Evolutionary conservation across 164 flowering plant species (phyloP), one percentile per base, ranked within the genome.

Genomic region (Stephania yunnanensis): DNA sequence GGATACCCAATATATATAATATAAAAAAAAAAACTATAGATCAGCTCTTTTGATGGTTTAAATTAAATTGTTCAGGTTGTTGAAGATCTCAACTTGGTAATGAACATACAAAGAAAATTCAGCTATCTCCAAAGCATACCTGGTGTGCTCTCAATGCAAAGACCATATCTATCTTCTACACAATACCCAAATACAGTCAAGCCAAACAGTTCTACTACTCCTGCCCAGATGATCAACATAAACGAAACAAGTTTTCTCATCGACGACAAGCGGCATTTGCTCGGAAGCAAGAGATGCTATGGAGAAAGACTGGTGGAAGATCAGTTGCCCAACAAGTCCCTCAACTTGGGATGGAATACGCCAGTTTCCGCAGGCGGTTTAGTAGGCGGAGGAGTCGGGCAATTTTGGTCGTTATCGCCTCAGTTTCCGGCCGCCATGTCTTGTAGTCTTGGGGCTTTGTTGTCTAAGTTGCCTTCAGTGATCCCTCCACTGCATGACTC

Each of bases 1-100:
- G 42, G 42, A 36, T 36, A 36, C 42, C 42, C 42, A 36, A 36
- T 12, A 53, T 53, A 7, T 52, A 52, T 25, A 52, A 52, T 2
- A 52, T 2, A 52, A 52, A 22, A n/a, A 64, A 64, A 70, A 71
- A 9, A 31, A 36, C 13, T 48, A 69, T 46, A 71, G 22, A 66
- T 75, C 7, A 30, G 8, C 45, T 55, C 12, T 9, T 61, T 61
- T 63, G 7, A 12, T 63, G n/a, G 9, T 71, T 45, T 22, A 53
- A 5, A 30, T 2, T 45, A 74, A 4, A 31, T 46, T 68, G 70
- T 25, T 74, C 77, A 92, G 97, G 83, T 87, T 10, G 64, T 25
- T 53, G 97, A 92, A 87, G 94, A 92, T 83, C 85, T 86, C 71
- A 90, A 87, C 80, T 66, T 90, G 76, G 93, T 92, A 73, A 84